Evolutionary conservation across 768 basidiomycete genomes (phyloP), one percentile per base, ranked within the genome.

Genomic region (Leccinellum albellum): DNA sequence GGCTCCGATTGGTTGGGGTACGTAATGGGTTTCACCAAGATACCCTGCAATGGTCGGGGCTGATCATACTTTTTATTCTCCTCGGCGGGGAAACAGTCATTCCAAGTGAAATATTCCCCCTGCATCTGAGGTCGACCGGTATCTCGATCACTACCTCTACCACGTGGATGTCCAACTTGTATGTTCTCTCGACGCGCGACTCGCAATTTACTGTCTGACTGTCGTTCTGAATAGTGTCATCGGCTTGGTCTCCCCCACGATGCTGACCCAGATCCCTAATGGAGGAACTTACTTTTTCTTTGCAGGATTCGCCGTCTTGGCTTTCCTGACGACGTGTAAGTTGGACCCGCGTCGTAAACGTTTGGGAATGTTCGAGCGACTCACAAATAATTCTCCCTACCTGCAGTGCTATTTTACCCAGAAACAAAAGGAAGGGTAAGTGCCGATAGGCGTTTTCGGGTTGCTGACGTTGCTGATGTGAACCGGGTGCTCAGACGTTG

Each of bases 151-250:
- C 70, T 7, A 74, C 77, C 4, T 78, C 77, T 14, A 61, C 70
- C 1, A 76, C 75, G 23, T 77, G 76, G 76, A 73, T 75, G 61
- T 73, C 74, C 26, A 77, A 75, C 53, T 73, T 71, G 70, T 71
- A 56, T 10, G 64, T 57, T 7, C 13, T 50, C 17, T 45, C 44
- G 4, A 26, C 29, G 9, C n/a, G 29, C 21, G 2, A 40, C n/a
- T 15, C 42, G 20, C 15, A 46, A 8, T 24, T 28, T 42, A 12
- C 53, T 21, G 0, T 21, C 10, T 44, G 28, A 58, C 40, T 24
- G 17, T 45, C 14, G n/a, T 49, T 42, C 21, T 12, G 48, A 31
- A 57, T 24, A 72, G 70, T 5, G 2, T 65, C 50, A 65, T 70
- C 45, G 72, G 70, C 6, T 29, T 72, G 51, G 68, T 67, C 17